These are phyloP conservation scores for Zygotorulaspora danielsina DNA, from an alignment of 805 yeast genomes.

Conservation along the genomic window DNA sequence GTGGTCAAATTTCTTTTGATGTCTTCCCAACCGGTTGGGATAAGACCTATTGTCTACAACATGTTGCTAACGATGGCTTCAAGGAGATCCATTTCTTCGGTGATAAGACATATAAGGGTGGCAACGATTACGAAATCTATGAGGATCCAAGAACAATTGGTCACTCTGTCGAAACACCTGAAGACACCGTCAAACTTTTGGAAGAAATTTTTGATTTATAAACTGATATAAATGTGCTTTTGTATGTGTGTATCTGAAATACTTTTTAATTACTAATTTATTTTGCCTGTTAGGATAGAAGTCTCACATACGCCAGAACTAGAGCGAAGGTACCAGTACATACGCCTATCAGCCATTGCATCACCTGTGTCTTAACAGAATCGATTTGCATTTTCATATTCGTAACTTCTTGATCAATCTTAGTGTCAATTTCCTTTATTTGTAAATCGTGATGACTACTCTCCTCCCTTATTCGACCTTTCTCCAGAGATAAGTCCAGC, in stretches of 20 bases:
- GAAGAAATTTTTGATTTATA: constrained; percentile 63
- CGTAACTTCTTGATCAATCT: constrained; percentile 92
- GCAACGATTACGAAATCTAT: constrained; percentile 98
- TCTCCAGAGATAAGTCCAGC: constrained; percentile 85
- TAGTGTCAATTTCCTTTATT: constrained; percentile 89
- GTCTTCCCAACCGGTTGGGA: constrained; percentile 99
- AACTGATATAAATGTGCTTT: constrained; percentile 1
- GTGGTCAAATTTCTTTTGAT: constrained; percentile 98
- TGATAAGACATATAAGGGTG: constrained; percentile 95
- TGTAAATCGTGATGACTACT: constrained; percentile 87
- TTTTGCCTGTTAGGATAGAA: constrained; percentile 56
- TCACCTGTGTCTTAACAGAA: constrained; percentile 89
- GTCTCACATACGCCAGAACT: constrained; percentile 83
- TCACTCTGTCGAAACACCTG: constrained; percentile 86
- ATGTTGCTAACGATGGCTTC: constrained; percentile 81
- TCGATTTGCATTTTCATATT: constrained; percentile 95
- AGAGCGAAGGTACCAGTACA: constrained; percentile 97
- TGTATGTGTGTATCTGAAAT: background rate
- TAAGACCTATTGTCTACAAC: constrained; percentile 95
- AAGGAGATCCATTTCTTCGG: constrained; percentile 94
- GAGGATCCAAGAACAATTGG: constrained; percentile 90
- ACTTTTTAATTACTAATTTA: background rate
- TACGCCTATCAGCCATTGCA: constrained; percentile 98
- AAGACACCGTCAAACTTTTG: constrained; percentile 80
- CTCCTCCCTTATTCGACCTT: constrained; percentile 93